These are phyloP conservation scores for Aspergillus ruber DNA, from an alignment of 2,329 filamentous ascomycete genomes.

Conservation along the genomic window DNA sequence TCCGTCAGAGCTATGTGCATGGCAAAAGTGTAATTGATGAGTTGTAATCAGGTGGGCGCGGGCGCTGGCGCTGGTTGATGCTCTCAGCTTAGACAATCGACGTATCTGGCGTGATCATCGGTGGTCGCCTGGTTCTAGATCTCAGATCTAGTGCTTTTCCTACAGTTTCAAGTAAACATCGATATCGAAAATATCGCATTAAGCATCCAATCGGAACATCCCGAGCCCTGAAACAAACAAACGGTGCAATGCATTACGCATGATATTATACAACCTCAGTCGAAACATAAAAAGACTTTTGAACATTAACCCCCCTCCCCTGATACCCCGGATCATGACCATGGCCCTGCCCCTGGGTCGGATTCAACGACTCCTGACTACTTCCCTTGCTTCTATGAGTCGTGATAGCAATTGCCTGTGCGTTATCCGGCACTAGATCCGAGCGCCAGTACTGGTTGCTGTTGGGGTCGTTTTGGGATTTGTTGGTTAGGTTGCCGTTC, in stretches of 20 bases:
- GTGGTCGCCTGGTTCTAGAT: not conserved
- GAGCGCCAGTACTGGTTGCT: conserved; percentile 26
- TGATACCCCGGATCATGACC: not conserved
- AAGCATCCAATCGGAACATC: no score
- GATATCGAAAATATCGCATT: no score
- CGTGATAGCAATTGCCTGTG: conserved; percentile 21
- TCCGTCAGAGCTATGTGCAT: no score
- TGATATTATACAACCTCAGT: conserved; percentile 14
- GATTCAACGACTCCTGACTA: conserved; percentile 29
- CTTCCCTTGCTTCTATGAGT: conserved; percentile 21
- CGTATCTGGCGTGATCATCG: not conserved
- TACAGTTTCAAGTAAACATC: no score
- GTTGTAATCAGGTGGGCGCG: no score
- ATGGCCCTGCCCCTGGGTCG: conserved; percentile 15
- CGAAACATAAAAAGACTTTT: conserved; percentile 29
- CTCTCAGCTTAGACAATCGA: no score
- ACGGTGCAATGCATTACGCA: not conserved
- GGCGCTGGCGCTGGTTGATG: no score
- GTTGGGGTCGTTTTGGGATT: conserved; percentile 10
- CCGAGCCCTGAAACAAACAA: no score
- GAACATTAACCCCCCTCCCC: conserved; percentile 23
- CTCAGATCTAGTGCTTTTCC: not conserved
- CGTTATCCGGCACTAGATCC: conserved; percentile 21
- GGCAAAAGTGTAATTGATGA: no score
- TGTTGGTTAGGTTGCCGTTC: conserved; percentile 12